A percentile compares a stretch with the other conserved stretches of the same genome.
phyloP scores from a whole-genome alignment of 169 alveolate genomes.

The Amoebophrya sp. region DNA sequence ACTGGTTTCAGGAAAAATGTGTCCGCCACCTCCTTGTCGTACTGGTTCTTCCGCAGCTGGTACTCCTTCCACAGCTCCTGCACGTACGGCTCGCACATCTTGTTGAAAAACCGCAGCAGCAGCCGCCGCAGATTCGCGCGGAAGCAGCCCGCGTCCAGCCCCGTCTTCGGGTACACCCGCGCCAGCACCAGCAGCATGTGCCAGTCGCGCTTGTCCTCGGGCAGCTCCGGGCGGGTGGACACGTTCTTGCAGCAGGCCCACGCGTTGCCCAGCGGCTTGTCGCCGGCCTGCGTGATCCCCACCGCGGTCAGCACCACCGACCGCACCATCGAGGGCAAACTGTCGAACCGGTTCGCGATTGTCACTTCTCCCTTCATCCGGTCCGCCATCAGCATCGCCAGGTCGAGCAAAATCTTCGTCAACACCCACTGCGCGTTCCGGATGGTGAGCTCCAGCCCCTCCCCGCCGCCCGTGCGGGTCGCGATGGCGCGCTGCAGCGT shows the following conservation, averaged over 20 bases:
- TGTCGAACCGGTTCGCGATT: neutral
- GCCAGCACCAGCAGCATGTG: neutral
- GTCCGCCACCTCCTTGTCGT: neutral
- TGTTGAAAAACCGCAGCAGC: neutral
- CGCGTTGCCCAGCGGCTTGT: neutral
- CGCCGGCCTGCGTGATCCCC: neutral
- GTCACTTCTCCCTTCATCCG: neutral
- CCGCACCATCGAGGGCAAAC: neutral
- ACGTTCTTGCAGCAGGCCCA: neutral
- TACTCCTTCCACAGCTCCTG: neutral
- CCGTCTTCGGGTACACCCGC: neutral
- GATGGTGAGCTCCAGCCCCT: neutral
- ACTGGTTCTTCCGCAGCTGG: neutral
- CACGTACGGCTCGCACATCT: neutral
- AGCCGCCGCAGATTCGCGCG: neutral
- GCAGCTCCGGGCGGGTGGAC: neutral
- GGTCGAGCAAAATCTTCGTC: neutral
- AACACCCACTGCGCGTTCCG: neutral
- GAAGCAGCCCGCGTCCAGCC: neutral
- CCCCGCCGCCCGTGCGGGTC: neutral
- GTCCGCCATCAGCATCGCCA: neutral
- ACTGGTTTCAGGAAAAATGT: neutral
- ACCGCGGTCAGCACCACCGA: neutral
- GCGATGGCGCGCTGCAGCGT: neutral
- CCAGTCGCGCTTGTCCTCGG: neutral